Base-by-base conservation (phyloP, 2,329 filamentous ascomycete genomes). In the Arachnopeziza araneosa region DNA sequence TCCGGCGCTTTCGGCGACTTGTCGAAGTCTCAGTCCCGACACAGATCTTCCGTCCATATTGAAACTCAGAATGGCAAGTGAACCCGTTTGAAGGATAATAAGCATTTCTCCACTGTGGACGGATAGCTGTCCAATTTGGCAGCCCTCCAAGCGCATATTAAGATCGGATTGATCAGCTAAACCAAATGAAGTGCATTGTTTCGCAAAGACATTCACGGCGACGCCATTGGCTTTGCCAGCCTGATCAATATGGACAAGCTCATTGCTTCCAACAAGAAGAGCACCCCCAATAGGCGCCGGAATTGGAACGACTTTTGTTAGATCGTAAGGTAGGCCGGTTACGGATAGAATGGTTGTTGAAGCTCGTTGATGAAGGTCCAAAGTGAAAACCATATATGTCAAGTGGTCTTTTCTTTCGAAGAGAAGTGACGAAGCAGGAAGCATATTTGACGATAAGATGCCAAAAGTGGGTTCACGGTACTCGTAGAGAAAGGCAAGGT, bases 391-490 rank as follows among this genome's bases (percentile, higher is more conserved):
- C 71, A 92, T 92, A 76, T 97, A 99, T 21, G 87, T 88, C 54
- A 96, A 79, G 67, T 90, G 85, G 72, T 99, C 95, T 70, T 88
- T 95, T 65, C 91, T 84, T 69, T 92, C 89, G 64, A 82, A 77
- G 24, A 87, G 75, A 57, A 98, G 79, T 2, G 90, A 87, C 58
- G 82, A 80, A n/a, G 92, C 93, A 17, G 88, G 85, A 44, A 87
- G 81, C 64, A 85, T 79, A 56, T 86, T 87, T 1, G 93, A 90
- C 53, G 91, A 95, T 50, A 99, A 80, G 62, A 99, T 93, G 59
- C 93, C 95, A 77, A 99, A 96, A 0, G 95, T 99, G 14, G 95
- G 93, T 75, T 98, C 95, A 74, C 95, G 88, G 75, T 99, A 99
- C 77, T 98, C 93, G 80, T 98, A 85, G 66, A 99, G 79, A 74